Conservation (phyloP, 257 asterid genomes). For the Buddleja alternifolia region DNA sequence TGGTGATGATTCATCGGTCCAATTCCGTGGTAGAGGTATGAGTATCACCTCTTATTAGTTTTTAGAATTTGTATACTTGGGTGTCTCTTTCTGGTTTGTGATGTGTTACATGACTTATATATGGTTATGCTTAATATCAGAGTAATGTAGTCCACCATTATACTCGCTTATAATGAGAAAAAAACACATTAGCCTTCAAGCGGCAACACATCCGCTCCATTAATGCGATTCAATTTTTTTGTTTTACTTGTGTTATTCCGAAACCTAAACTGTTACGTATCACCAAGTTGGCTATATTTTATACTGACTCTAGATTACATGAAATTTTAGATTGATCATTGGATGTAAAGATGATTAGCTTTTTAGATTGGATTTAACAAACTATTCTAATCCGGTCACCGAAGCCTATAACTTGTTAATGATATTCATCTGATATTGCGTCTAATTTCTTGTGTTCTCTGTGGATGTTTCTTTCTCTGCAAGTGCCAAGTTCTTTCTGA, state of each 20-base stretch:
- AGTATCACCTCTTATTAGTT: conserved; percentile 13
- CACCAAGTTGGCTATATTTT: background rate
- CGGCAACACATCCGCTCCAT: too few species aligned
- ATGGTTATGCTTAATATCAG: background rate
- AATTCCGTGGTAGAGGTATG: conserved; percentile 70
- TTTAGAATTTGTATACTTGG: conserved; percentile 7
- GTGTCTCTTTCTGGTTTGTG: conserved; percentile 22
- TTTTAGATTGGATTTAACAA: conserved; percentile 14
- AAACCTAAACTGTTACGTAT: background rate
- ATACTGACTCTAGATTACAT: background rate
- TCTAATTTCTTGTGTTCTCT: conserved; percentile 15
- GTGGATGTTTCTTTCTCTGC: background rate
- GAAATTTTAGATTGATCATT: background rate
- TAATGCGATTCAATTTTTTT: background rate
- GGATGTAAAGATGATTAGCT: background rate
- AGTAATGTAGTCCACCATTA: background rate
- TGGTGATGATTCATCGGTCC: conserved; percentile 53
- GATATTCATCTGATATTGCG: conserved; percentile 2
- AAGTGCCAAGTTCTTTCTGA: background rate
- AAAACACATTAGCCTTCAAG: too few species aligned
- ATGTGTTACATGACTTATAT: conserved; percentile 2
- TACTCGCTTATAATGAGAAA: background rate
- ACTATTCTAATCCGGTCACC: conserved; percentile 1
- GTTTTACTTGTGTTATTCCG: conserved; percentile 5
- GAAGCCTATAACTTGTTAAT: background rate